Percentiles rank a stretch among this genome's conserved stretches.
Evolutionary conservation across 768 basidiomycete genomes (phyloP).

Genomic region (Boletus rufocinnamomeus): DNA sequence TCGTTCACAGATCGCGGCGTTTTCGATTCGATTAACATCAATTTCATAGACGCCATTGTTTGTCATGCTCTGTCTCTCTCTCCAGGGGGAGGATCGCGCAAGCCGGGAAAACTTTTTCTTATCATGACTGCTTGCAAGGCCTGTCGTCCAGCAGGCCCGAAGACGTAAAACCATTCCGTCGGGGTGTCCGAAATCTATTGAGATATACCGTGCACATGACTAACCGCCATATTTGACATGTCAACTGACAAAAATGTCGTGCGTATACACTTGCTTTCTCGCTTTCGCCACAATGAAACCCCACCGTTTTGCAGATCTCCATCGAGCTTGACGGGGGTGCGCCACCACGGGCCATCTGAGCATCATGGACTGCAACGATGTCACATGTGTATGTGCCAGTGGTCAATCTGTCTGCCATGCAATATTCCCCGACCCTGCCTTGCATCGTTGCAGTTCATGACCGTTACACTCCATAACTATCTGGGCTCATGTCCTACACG

Average conservation of each 20-base stretch:
- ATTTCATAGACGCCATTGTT: background rate
- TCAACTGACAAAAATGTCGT: slow-evolving; percentile 5
- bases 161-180: slow-evolving; percentile 22
- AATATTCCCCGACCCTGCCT: background rate
- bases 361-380: slow-evolving; percentile 4
- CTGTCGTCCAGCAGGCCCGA: slow-evolving; percentile 5
- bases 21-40: slow-evolving; percentile 7
- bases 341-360: background rate
- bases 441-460: slow-evolving; percentile 18
- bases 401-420: background rate
- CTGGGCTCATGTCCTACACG: background rate
- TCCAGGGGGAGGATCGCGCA: slow-evolving; percentile 2
- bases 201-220: background rate
- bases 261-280: slow-evolving; percentile 1
- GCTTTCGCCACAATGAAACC: background rate
- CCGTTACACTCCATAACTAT: background rate
- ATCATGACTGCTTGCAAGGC: slow-evolving; percentile 1
- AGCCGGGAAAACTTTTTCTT: background rate
- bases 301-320: slow-evolving; percentile 1
- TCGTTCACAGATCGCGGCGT: slow-evolving; percentile 13
- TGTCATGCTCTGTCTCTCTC: background rate
- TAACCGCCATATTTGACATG: slow-evolving; percentile 1
- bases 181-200: slow-evolving; percentile 6
- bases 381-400: background rate
- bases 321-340: background rate